Evolutionary conservation across 1,139 yeast species (phyloP).

Genomic region (Spathaspora sp.): DNA sequence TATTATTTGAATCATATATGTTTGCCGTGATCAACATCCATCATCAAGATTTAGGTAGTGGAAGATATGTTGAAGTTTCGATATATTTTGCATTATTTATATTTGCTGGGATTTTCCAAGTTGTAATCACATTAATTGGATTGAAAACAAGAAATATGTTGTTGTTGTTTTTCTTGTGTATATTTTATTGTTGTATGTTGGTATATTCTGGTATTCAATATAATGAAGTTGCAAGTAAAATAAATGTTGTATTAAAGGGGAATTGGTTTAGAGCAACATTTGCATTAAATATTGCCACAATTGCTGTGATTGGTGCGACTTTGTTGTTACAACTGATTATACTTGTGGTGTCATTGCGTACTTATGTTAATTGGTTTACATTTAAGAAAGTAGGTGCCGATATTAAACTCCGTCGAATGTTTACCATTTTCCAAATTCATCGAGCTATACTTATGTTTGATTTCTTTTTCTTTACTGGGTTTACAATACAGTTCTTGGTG

Average conservation of each 20-base stretch:
- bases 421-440: slow-evolving; percentile 43
- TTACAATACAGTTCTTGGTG: slow-evolving; percentile 53
- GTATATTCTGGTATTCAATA: slow-evolving; percentile 53
- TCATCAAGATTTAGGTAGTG: slow-evolving; percentile 19
- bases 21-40: slow-evolving; percentile 37
- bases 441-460: slow-evolving; percentile 45
- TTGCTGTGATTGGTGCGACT: slow-evolving; percentile 44
- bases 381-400: slow-evolving; percentile 55
- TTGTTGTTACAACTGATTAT: slow-evolving; percentile 32
- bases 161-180: slow-evolving; percentile 40
- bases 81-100: slow-evolving; percentile 38
- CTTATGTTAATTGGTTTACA: slow-evolving; percentile 49
- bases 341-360: slow-evolving; percentile 34
- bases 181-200: slow-evolving; percentile 49
- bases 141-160: slow-evolving; percentile 42
- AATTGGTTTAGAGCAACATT: slow-evolving; percentile 28
- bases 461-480: slow-evolving; percentile 52
- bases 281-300: slow-evolving; percentile 47
- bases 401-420: slow-evolving; percentile 38
- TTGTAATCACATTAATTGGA: slow-evolving; percentile 43
- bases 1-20: slow-evolving; percentile 33
- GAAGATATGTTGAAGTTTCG: slow-evolving; percentile 23
- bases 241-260: slow-evolving; percentile 19
- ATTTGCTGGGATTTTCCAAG: slow-evolving; percentile 44
- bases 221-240: slow-evolving; percentile 36